A percentile compares a stretch with the other conserved stretches of the same genome.
Conservation (phyloP, 495 filamentous ascomycete genomes). For the Penicillium alfredii region DNA sequence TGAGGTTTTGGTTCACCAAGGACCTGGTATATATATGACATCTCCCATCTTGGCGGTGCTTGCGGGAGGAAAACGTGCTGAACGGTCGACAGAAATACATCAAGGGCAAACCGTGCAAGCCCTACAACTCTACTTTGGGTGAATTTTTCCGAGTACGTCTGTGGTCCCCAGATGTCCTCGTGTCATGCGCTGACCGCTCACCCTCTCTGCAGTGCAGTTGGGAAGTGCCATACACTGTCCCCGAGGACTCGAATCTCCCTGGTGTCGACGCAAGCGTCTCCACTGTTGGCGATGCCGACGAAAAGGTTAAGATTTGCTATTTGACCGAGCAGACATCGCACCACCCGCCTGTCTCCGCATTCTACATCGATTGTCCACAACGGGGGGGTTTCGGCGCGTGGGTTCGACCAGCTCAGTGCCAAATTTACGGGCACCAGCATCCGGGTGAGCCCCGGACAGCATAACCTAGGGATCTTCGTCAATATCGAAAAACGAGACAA, state of each 20-base stretch:
- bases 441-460: conserved; percentile 81
- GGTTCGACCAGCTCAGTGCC: conserved; percentile 91
- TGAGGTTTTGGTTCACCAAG: conserved; percentile 98
- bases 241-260: conserved; percentile 40
- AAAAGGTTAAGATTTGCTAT: conserved; percentile 76
- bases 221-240: conserved; percentile 69
- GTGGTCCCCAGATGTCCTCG: neutral
- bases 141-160: conserved; percentile 86
- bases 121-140: conserved; percentile 94
- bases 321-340: conserved; percentile 98
- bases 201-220: conserved; percentile 66
- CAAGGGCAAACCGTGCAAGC: conserved; percentile 97
- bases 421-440: conserved; percentile 97
- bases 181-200: conserved; percentile 1
- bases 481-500: conserved; percentile 70
- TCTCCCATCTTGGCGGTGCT: no score
- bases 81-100: conserved; percentile 70
- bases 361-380: conserved; percentile 87
- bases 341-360: conserved; percentile 95
- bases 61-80: conserved; percentile 10
- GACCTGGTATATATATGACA: conserved; percentile 57
- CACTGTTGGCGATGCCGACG: conserved; percentile 27
- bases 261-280: conserved; percentile 26
- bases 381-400: conserved; percentile 82
- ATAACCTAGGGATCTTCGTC: conserved; percentile 95